Base-by-base conservation (phyloP, 805 yeast species). In the Grigorovia yakushimaensis region DNA sequence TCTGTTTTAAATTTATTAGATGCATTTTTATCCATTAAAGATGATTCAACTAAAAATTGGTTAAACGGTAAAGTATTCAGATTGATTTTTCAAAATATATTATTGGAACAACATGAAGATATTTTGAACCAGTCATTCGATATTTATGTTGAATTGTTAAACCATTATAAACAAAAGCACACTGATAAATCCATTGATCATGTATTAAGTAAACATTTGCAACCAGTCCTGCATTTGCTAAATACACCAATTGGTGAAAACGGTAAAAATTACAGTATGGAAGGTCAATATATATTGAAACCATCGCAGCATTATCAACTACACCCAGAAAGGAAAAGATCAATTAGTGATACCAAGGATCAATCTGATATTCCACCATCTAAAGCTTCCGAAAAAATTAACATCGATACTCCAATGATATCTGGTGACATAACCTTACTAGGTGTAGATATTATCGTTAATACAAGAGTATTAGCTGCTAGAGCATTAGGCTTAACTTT, bases 181-280 rank as follows among this genome's bases (percentile, higher is more conserved):
- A 54, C 62, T 2, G 69, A 65, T n/a, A 61, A 72, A 11, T 53
- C 69, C 1, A 64, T 84, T 51, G 84, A 80, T 42, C 68, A 64
- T 2, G 62, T 78, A 1, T 78, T 88, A 52, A 64, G 69, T 3
- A 67, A 70, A 4, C 89, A 85, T 58, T 67, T 78, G 43, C 70
- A 69, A 42, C 83, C 88, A 7, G 69, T 82, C 50, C 66, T 84
- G 46, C 76, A 80, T 15, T 69, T 93, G 41, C 60, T 88, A 41
- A 82, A 87, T 82, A 91, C 98, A 0, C 99, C 99, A 2, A 84
- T 93, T 49, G 98, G 99, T 51, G 80, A 88, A 47, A 84, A 95
- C 4, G 80, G 98, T 53, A 85, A 83, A 61, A 85, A 82, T 56
- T 93, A 87, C 64, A 77, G 79, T 33, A 87, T 93, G 96, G 81